A percentile compares a stretch with the other conserved stretches of the same genome.
phyloP scores from a whole-genome alignment of 192 early-diverging fungal species.

The Umbelopsis sp. region DNA sequence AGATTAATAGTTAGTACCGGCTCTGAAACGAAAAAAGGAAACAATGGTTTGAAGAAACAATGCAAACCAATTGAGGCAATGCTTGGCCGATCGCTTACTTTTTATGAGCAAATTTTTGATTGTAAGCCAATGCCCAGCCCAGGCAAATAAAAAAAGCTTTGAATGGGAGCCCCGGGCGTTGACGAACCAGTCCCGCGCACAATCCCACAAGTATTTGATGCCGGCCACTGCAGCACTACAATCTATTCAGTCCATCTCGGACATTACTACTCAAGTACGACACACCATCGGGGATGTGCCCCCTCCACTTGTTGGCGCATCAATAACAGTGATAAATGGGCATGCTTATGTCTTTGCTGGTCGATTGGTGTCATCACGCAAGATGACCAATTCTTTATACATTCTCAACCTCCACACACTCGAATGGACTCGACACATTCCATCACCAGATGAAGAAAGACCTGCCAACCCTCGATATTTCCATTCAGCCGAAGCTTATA shows the following conservation, averaged over 20 bases:
- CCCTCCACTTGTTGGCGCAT: constrained; percentile 72
- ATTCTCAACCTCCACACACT: constrained; percentile 64
- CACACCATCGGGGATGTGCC: constrained; percentile 67
- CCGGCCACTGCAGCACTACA: constrained; percentile 11
- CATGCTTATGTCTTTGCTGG: constrained; percentile 74
- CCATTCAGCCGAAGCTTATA: constrained; percentile 68
- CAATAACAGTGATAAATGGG: constrained; percentile 61
- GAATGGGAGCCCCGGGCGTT: no score
- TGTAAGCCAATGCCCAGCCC: no score
- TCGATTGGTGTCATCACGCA: constrained; percentile 63
- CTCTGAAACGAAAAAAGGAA: no score
- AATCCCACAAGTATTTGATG: background rate
- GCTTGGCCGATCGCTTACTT: no score
- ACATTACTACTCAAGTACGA: constrained; percentile 49
- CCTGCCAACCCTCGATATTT: constrained; percentile 65
- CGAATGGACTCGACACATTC: constrained; percentile 59
- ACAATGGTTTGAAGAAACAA: no score
- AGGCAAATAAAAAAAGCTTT: no score
- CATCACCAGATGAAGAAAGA: constrained; percentile 38
- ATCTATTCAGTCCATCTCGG: constrained; percentile 57
- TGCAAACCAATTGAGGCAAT: no score
- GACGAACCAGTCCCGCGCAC: background rate
- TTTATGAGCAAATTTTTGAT: no score
- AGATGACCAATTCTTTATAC: constrained; percentile 73
- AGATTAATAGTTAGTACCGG: no score